Base-by-base conservation (phyloP, 495 filamentous ascomycete species). In the Chaetomium fimeti region DNA sequence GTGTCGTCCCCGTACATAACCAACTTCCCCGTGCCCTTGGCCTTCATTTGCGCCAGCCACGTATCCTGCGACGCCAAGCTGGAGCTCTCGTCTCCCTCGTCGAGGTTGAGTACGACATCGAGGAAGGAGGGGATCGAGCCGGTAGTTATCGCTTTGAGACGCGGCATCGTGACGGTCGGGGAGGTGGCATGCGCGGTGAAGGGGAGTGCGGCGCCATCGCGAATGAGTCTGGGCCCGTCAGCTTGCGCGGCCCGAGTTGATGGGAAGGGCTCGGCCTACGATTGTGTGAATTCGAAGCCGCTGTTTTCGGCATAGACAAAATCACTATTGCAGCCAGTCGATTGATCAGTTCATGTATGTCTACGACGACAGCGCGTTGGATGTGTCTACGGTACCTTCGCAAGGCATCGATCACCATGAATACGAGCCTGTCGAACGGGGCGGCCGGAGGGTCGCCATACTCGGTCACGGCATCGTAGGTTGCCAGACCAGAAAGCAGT, bases 1-100 rank as follows among this genome's bases (percentile, higher is more conserved):
- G 94, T 99, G 74, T 99, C 94, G 72, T 99, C 94, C 49, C 94
- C 94, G 68, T 95, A 97, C 90, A 99, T 93, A 72, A 96, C 80
- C 57, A 97, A 80, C 66, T 89, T 90, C 28, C 88, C 90, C 2
- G 72, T 71, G 18, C 78, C 77, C 73, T 86, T 89, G 36, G 88
- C 85, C 74, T 87, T 92, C 75, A 99, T 84, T 76, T 99, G 94
- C 27, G 91, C 89, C 45, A 98, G 83, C 92, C 95, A 98, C 18
- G 91, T 96, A 72, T 99, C 94, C 75, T 98, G 94, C 38, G 82
- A 82, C 18, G 89, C 86, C 27, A 99, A 84, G 36, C 86, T 93
- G 18, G 93, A 93, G 27, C 87, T 85, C 1, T 91, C 93, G 74
- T 98, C 95, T 12, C 88, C 90, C 75, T 99, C 93, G 60, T 93